Evolutionary conservation across 306 rosid species (phyloP).

Genomic region (Cicer chorassanicum): DNA sequence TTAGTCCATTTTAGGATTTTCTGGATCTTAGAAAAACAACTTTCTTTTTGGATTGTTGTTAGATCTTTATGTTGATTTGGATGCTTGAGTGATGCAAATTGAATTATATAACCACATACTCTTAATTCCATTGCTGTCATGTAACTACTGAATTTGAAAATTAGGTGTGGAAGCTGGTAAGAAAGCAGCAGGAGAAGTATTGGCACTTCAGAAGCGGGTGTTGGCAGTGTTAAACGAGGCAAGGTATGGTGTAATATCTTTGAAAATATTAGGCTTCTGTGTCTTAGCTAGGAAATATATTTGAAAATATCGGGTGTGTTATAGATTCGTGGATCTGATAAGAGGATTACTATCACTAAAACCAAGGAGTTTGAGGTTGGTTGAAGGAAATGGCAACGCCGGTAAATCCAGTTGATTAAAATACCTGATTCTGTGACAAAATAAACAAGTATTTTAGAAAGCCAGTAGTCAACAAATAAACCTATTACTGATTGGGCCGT

Average conservation of each 20-base stretch:
- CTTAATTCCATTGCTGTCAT: slow-evolving; percentile 13
- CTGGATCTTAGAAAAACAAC: slow-evolving; percentile 1
- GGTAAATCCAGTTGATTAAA: not conserved
- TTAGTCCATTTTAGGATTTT: slow-evolving; percentile 3
- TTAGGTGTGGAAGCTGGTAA: slow-evolving; percentile 90
- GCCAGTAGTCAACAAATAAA: not conserved
- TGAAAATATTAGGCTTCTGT: slow-evolving; percentile 14
- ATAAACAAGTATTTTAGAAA: not conserved
- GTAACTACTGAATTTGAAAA: slow-evolving; percentile 36
- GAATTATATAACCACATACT: slow-evolving; percentile 4
- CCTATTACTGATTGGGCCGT: slow-evolving; percentile 1
- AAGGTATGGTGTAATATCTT: slow-evolving; percentile 54
- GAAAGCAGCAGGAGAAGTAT: slow-evolving; percentile 91
- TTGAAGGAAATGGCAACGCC: not conserved
- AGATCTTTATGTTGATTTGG: not conserved
- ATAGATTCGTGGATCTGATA: not conserved
- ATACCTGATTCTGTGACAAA: not conserved
- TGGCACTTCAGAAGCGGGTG: slow-evolving; percentile 91
- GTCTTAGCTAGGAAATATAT: slow-evolving; percentile 28
- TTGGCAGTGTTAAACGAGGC: slow-evolving; percentile 82
- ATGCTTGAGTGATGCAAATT: slow-evolving; percentile 11
- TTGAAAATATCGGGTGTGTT: not conserved
- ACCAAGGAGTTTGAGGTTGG: not conserved
- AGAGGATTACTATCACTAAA: slow-evolving; percentile 1
- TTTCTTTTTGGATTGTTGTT: not conserved